Base-by-base conservation (phyloP, 306 rosid genomes). In the Elaeagnus macrophylla region DNA sequence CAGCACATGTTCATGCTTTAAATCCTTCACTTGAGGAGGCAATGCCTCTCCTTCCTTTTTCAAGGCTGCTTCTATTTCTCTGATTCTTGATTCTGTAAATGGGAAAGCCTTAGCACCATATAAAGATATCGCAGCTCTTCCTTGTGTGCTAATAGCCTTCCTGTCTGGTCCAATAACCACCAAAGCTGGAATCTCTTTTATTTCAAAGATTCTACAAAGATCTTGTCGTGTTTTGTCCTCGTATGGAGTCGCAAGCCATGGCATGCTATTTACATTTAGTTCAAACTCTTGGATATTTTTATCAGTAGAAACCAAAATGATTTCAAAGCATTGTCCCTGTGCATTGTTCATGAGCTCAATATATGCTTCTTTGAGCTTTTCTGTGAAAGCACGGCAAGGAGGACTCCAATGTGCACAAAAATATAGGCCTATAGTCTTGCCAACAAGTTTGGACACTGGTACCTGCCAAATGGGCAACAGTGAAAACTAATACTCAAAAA, bases 31-130 rank as follows among this genome's bases (percentile, higher is more conserved):
- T 54, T 72, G 70, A 16, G 79, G 67, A 37, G 96, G 85, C 85
- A 91, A 56, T 37, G 83, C 89, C 65, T 84, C 96, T 65, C 87
- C 88, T 82, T 87, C 89, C 53, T 80, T 82, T 60, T 66, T 72
- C 67, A 84, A 62, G 6, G 79, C 89, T 36, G 72, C 79, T 58
- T 87, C 93, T 35, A 87, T 45, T 14, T 84, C 96, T 19, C 62
- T 67, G 32, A 87, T 58, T 74, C 88, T 60, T 13, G 74, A 50
- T 41, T 82, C 87, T 3, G 99, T 82, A 48, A 87, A 91, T 1
- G 99, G 96, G 67, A 82, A 91, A 39, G 93, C 95, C 67, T 80
- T 79, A 7, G 93, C 89, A 2, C 99, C 97, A 43, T 86, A 82
- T 25, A 79, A 77, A 39, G 85, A 68, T 12, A 84, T 58, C 76